Base-by-base conservation (phyloP, 768 basidiomycete genomes). In the Xerocomus brunneocitrinus region DNA sequence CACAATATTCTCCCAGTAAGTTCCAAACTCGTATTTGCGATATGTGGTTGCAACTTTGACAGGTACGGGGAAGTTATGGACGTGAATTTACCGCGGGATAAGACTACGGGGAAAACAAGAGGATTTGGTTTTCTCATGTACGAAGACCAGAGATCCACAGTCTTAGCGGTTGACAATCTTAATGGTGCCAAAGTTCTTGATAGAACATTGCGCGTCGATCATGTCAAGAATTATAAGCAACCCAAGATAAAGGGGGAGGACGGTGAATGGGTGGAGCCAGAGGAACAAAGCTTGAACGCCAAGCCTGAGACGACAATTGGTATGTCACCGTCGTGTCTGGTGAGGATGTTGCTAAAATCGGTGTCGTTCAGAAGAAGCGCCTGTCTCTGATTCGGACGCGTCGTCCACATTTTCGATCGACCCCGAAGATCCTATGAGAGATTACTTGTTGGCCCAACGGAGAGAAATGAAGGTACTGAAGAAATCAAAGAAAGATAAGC, bases 51-150 rank as follows among this genome's bases (percentile, higher is more conserved):
- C 41, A 54, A 34, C 39, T 53, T 41, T 40, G 31, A 30, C 59
- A 98, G 95, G 71, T 98, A 90, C 73, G 95, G 95, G n/a, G 95
- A 98, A 65, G 80, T 98, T 32, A 86, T 93, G 76, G 93, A 99
- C 64, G 75, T 98, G 54, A 94, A 98, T 67, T 79, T 99, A 71
- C 95, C 97, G 28, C 81, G 95, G 46, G 93, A 97, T 74, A 95
- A 94, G 66, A 79, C 87, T 50, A 95, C 95, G 0, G 92, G 93
- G 25, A 95, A 95, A 66, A 77, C 87, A 0, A 84, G 75, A 64
- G 97, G 97, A 2, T 99, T 98, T 67, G 95, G 83, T 8, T 99
- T 98, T 75, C 76, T 98, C 58, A 98, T 98, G 97, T 99, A 98
- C 70, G 93, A 95, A 72, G 94, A 99, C 70, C 97, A 99, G 73